Evolutionary conservation across 176 grass and related monocot genomes (phyloP), one percentile per base, ranked within the genome.

Genomic region (Stipa capillata): DNA sequence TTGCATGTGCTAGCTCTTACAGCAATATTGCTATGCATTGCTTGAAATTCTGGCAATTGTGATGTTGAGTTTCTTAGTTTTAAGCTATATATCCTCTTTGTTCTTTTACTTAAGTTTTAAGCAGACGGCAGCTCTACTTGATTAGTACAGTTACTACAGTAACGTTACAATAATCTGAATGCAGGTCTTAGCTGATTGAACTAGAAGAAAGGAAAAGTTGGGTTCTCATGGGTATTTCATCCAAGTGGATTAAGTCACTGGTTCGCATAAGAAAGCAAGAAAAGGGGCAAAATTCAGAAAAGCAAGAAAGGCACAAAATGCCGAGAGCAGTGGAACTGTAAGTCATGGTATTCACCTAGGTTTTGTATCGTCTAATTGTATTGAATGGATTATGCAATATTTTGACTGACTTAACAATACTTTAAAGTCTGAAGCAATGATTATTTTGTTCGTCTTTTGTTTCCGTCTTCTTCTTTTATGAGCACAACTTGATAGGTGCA

Each of bases 191-290:
- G 54, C 53, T 57, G 21, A 77, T 78, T 82, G 65, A 82, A 69
- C 61, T 51, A 41, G 55, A 82, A 9, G 31, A 57, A 65, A 79
- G 56, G 17, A 50, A 45, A 80, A 44, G 28, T 52, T 49, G 79
- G 51, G 8, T 41, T 77, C 57, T 42, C 17, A 89, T 97, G 93
- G 93, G 93, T 18, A 97, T 93, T 59, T 90, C 93, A 50, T 73
- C 93, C 28, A 97, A 97, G 79, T 97, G 93, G 93, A 84, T 97
- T 44, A 97, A 97, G 88, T 93, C 90, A 29, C 79, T 97, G 80
- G 88, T 97, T 58, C 90, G 93, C 71, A 80, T 93, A 77, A 87
- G 61, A 65, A 97, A 90, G 74, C 81, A 89, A 82, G 92, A 92
- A 31, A 95, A 95, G 48, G 79, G 79, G 13, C 79, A 74, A 16